These are phyloP conservation scores for Schizopora paradoxa DNA, from an alignment of 1,284 basidiomycete species.

Conservation along the genomic window DNA sequence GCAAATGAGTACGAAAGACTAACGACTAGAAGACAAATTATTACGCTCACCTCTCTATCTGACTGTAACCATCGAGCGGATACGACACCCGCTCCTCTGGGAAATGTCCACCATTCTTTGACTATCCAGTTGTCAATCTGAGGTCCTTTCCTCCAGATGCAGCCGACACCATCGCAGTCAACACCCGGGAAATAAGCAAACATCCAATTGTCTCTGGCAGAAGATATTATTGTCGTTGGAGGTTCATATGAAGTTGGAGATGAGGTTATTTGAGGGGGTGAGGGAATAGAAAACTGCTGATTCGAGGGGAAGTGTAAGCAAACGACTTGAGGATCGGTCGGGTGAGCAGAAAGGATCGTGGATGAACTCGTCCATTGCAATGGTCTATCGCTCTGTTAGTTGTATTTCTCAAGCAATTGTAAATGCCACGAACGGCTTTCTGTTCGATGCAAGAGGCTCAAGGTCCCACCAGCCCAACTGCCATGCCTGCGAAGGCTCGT, in stretches of 20 bases:
- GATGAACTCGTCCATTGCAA: slow-evolving; percentile 65
- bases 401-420: slow-evolving; percentile 7
- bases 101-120: slow-evolving; percentile 51
- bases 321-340: slow-evolving; percentile 50
- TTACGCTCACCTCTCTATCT: slow-evolving; percentile 49
- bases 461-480: slow-evolving; percentile 70
- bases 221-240: slow-evolving; percentile 55
- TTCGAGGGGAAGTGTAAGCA: slow-evolving; percentile 65
- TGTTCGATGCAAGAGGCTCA: slow-evolving; percentile 50
- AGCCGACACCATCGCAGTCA: slow-evolving; percentile 49
- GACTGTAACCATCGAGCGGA: slow-evolving; percentile 54
- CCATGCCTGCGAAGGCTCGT: slow-evolving; percentile 50
- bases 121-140: slow-evolving; percentile 59
- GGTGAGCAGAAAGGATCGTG: slow-evolving; percentile 61
- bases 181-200: slow-evolving; percentile 70
- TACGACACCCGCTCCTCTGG: slow-evolving; percentile 51
- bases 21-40: neutral
- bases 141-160: slow-evolving; percentile 55
- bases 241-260: slow-evolving; percentile 49
- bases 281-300: slow-evolving; percentile 52
- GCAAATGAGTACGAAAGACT: slow-evolving; percentile 1
- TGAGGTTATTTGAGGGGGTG: slow-evolving; percentile 42
- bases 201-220: slow-evolving; percentile 54
- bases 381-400: slow-evolving; percentile 39
- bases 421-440: slow-evolving; percentile 39